Evolutionary conservation across 257 asterid genomes (phyloP).

Genomic region (Solanum commersonii): DNA sequence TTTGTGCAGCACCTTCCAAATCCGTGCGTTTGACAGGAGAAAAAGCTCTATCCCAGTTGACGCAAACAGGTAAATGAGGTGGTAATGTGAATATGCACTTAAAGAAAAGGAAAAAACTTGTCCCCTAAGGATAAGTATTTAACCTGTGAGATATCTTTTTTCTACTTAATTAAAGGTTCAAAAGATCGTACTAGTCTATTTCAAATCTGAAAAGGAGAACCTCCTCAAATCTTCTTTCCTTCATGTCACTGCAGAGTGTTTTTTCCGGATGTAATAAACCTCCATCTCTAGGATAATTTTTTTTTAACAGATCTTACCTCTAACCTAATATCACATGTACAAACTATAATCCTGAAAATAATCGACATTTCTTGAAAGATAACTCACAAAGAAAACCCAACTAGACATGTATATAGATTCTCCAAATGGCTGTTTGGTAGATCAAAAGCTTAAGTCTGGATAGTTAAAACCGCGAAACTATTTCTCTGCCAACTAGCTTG

Average conservation of each 20-base stretch:
- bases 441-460: background rate
- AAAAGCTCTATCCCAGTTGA: background rate
- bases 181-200: background rate
- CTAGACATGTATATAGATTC: background rate
- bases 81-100: background rate
- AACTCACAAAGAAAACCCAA: background rate
- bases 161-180: background rate
- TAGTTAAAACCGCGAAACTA: background rate
- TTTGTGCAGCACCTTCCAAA: slow-evolving; percentile 4
- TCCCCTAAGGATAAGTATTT: background rate
- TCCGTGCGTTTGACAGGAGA: background rate
- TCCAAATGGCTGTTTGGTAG: background rate
- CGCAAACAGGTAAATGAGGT: background rate
- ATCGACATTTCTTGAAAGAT: background rate
- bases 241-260: background rate
- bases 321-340: background rate
- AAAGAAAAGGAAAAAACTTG: background rate
- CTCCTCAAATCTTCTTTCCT: background rate
- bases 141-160: background rate
- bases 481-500: background rate
- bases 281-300: background rate
- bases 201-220: background rate
- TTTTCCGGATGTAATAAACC: background rate
- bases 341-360: background rate
- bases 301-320: background rate